A percentile compares a stretch with the other conserved stretches of the same genome.
Conservation (phyloP, 306 rosid genomes). For the Quercus aquifolioides region DNA sequence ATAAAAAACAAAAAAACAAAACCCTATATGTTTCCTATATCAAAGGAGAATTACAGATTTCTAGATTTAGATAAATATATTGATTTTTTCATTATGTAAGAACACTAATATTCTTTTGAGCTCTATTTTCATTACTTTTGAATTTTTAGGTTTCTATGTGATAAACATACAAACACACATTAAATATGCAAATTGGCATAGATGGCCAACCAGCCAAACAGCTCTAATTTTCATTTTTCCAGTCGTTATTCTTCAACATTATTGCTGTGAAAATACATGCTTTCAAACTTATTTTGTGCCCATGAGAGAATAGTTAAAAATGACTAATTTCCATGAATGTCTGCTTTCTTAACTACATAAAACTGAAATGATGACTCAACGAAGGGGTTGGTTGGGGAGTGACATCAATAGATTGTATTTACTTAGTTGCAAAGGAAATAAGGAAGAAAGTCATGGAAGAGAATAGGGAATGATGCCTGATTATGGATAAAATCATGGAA, state of each 20-base stretch:
- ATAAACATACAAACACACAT: neutral
- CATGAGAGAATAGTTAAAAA: neutral
- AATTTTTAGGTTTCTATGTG: neutral
- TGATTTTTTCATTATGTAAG: neutral
- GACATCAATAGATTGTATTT: neutral
- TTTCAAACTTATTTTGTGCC: neutral
- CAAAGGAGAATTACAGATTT: neutral
- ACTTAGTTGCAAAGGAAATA: neutral
- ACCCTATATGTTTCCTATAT: too few relatives aligned
- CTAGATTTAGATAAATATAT: neutral
- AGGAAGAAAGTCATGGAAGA: neutral
- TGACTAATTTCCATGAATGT: neutral
- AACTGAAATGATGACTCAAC: neutral
- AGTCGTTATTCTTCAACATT: neutral
- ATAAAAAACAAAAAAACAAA: too few relatives aligned
- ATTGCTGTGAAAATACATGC: neutral
- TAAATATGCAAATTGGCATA: neutral
- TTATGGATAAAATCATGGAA: too few relatives aligned
- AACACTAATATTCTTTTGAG: neutral
- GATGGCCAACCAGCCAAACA: neutral
- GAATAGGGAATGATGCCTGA: neutral
- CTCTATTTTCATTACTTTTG: neutral
- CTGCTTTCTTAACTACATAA: neutral
- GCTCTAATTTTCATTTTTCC: neutral
- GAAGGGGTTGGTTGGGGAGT: neutral